These are phyloP conservation scores for Candida insectalens DNA, from an alignment of 805 yeast species.

Conservation along the genomic window DNA sequence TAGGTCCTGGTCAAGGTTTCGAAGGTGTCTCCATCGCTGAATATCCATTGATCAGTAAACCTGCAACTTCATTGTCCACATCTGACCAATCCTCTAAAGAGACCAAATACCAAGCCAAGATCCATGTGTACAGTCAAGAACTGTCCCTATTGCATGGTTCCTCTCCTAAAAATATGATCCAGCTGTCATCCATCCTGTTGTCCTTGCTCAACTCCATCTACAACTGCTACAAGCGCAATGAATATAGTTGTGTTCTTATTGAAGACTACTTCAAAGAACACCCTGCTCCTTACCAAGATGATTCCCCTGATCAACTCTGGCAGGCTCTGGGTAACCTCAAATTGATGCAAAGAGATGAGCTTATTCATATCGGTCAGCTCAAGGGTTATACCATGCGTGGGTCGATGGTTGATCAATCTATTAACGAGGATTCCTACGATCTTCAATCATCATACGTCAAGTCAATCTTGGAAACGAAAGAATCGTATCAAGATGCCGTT, in stretches of 20 bases:
- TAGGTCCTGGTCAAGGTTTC: slow-evolving; percentile 12
- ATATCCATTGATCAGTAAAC: slow-evolving; percentile 6
- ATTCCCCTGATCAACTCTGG: slow-evolving; percentile 10
- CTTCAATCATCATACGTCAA: slow-evolving; percentile 11
- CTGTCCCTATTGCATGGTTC: slow-evolving; percentile 16
- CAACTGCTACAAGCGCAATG: slow-evolving; percentile 22
- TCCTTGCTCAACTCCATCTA: slow-evolving; percentile 16
- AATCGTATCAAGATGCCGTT: slow-evolving; percentile 31
- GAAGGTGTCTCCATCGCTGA: slow-evolving; percentile 4
- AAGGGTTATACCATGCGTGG: slow-evolving; percentile 25
- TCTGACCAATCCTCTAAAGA: slow-evolving; percentile 5
- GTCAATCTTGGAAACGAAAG: slow-evolving; percentile 21
- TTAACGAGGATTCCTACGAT: slow-evolving; percentile 4
- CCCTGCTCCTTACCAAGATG: slow-evolving; percentile 11
- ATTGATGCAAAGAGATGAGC: slow-evolving; percentile 35
- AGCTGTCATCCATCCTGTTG: slow-evolving; percentile 20
- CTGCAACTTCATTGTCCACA: background rate
- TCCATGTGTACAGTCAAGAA: slow-evolving; percentile 14
- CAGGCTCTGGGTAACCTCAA: slow-evolving; percentile 41
- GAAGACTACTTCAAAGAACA: slow-evolving; percentile 28
- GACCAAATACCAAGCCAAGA: slow-evolving; percentile 6
- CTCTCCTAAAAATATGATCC: slow-evolving; percentile 20
- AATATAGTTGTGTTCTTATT: slow-evolving; percentile 31
- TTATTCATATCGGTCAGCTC: slow-evolving; percentile 25
- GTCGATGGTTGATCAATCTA: slow-evolving; percentile 14